Evolutionary conservation across 2,329 filamentous ascomycete species (phyloP), one percentile per base, ranked within the genome.

Genomic region (Nemania serpens): DNA sequence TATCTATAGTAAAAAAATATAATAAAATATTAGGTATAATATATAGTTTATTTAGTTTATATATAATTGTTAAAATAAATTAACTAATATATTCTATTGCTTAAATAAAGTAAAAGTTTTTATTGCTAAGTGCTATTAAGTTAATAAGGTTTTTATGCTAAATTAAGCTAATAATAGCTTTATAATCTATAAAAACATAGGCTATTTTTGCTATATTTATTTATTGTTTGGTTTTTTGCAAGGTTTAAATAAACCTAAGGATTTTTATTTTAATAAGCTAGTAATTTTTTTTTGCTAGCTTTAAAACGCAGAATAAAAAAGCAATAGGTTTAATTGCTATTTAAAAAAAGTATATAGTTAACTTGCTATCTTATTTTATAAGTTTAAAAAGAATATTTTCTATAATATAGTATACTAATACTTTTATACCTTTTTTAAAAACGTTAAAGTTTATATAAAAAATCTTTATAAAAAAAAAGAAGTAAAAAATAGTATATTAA

Each of bases 61-160:
- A n/a, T n/a, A n/a, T n/a, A n/a, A n/a, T n/a, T n/a, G n/a, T n/a
- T n/a, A n/a, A n/a, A n/a, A n/a, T n/a, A n/a, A n/a, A n/a, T n/a
- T n/a, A n/a, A n/a, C n/a, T n/a, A n/a, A n/a, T n/a, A 52, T 53
- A 61, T 57, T 61, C 48, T 52, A 61, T 54, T n/a, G 20, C 29
- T 20, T 53, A 37, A 5, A 62, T 50, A 2, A 58, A 12, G 5
- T 41, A 2, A 3, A 55, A 39, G 18, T 62, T 58, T 25, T 62
- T 50, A 54, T 51, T 62, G 34, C 29, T 58, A 11, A 62, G 25
- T 0, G 36, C 37, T 15, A 39, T 62, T 1, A 56, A 61, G 17
- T 52, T 57, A 29, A 61, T 11, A n/a, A 57, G 11, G 22, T 61
- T 52, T 9, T 39, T 39, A 47, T 61, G 33, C 22, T 45, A 41